Evolutionary conservation across 2,329 filamentous ascomycete species (phyloP).

Genomic region (Aspergillus uvarum): DNA sequence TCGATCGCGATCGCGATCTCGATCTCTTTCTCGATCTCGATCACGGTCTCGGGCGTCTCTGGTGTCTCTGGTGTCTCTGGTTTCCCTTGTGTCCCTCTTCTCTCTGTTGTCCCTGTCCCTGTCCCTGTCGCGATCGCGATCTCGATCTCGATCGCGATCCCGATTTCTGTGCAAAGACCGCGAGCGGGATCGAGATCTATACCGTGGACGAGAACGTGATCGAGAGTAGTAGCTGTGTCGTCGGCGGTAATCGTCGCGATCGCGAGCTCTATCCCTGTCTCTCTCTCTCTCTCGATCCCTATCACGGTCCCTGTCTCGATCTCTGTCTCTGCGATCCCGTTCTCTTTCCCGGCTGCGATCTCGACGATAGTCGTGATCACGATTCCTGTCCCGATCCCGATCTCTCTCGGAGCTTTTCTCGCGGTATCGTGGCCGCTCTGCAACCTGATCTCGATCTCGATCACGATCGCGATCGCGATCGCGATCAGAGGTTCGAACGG

Average conservation of each 20-base stretch:
- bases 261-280: conserved; percentile 8
- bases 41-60: conserved; percentile 8
- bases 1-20: conserved; percentile 13
- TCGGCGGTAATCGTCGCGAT: conserved; percentile 26
- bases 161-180: conserved; percentile 14
- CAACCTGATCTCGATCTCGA: conserved; percentile 9
- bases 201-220: conserved; percentile 22
- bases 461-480: conserved; percentile 24
- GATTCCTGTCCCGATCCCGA: conserved; percentile 20
- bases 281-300: conserved; percentile 16
- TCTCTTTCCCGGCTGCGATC: conserved; percentile 24
- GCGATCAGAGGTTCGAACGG: conserved; percentile 26
- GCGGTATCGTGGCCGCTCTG: conserved; percentile 9
- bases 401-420: conserved; percentile 13
- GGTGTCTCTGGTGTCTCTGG: neutral
- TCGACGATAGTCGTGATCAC: conserved; percentile 12
- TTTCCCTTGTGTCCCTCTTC: neutral
- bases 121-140: conserved; percentile 11
- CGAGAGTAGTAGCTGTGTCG: conserved; percentile 27
- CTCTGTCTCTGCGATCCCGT: conserved; percentile 22
- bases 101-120: conserved; percentile 11
- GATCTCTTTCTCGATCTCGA: conserved; percentile 10
- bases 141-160: conserved; percentile 9
- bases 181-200: conserved; percentile 11
- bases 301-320: conserved; percentile 5